Base-by-base conservation (phyloP, 2,329 filamentous ascomycete genomes). In the Pestalotiopsis sp. region DNA sequence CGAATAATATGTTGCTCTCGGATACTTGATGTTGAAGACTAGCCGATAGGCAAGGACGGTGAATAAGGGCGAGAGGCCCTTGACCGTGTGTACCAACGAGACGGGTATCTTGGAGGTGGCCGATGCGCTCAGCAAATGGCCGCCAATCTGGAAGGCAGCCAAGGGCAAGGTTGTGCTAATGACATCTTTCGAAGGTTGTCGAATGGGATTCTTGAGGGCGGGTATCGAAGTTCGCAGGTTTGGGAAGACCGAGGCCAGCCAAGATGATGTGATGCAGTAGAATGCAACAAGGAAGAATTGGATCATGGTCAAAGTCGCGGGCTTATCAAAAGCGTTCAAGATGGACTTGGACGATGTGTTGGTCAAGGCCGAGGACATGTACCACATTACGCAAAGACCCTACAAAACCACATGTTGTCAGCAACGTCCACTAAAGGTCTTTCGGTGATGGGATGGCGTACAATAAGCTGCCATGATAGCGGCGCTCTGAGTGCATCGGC, bases 281-380 rank as follows among this genome's bases (percentile, higher is more conserved):
- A 91, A 89, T 12, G 93, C 93, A 56, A 99, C 95, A 76, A 98
- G 95, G 68, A 90, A 92, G 82, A 99, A 99, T 85, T 99, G 96
- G 65, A 97, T 86, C 69, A 97, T 86, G 1, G 95, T 98, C 75
- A 98, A 87, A 23, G 95, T 98, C 39, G 96, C 92, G 1, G 95
- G 95, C 81, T 94, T 96, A 69, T 93, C 90, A 73, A 98, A 93
- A 58, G 93, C 93, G 73, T 94, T 98, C 70, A 98, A 86, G 77
- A 99, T 99, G 20, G 95, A 93, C 83, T 99, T 99, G 66, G 96
- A 98, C 27, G 96, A 98, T 2, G 96, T 98, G 79, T 98, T 99
- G 71, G 96, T 98, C 74, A 98, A 85, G 71, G 97, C 96, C 58
- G 95, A 98, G 27, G 95, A 97, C 79, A 93, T 88, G 84, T 98